phyloP scores from a whole-genome alignment of 2,329 filamentous ascomycete species.

The Trichophyton benhamiae region DNA sequence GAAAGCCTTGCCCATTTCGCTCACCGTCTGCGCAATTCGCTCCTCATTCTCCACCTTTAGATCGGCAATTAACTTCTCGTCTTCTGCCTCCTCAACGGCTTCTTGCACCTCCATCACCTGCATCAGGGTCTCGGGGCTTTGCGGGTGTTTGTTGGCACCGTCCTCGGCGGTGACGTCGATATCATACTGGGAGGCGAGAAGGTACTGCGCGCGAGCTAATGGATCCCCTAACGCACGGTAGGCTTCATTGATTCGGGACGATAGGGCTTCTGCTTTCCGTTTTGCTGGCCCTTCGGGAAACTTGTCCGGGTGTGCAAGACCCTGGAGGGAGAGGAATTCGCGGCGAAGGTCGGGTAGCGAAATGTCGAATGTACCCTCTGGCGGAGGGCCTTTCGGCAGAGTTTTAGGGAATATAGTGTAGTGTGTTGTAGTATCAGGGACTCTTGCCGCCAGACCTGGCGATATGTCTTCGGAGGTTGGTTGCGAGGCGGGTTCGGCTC shows the following conservation, averaged over 20 bases:
- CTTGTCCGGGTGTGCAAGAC: constrained; percentile 36
- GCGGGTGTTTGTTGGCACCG: constrained; percentile 56
- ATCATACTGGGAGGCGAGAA: constrained; percentile 54
- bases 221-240: constrained; percentile 75
- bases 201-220: constrained; percentile 73
- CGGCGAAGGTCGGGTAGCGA: constrained; percentile 57
- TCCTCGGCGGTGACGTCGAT: constrained; percentile 65
- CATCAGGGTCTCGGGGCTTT: constrained; percentile 62
- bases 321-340: constrained; percentile 80
- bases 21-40: constrained; percentile 53
- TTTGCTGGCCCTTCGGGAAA: constrained; percentile 38
- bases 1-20: constrained; percentile 53
- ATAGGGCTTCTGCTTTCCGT: constrained; percentile 60
- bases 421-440: constrained; percentile 45
- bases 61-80: constrained; percentile 50
- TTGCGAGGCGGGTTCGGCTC: not conserved
- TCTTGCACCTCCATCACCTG: constrained; percentile 76
- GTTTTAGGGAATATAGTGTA: constrained; percentile 82
- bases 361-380: constrained; percentile 61
- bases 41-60: constrained; percentile 55
- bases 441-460: constrained; percentile 6
- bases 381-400: constrained; percentile 65
- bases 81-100: constrained; percentile 56
- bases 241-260: constrained; percentile 76
- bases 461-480: not conserved